Conservation (phyloP, 495 filamentous ascomycete species). For the Rhypophila decipiens region DNA sequence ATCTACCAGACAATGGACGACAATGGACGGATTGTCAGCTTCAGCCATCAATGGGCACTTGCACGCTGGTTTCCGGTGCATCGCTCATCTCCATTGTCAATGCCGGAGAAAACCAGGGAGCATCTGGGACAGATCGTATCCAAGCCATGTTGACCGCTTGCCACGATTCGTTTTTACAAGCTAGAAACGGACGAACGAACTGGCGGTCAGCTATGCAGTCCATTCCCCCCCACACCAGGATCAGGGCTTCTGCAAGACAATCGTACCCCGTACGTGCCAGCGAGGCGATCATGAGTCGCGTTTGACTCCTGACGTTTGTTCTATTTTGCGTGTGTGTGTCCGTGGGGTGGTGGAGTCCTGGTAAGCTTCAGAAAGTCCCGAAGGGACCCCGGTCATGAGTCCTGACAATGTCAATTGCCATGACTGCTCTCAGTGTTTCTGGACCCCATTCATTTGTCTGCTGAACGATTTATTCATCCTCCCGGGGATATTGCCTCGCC, state of each 20-base stretch:
- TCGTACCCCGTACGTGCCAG: slow-evolving; percentile 12
- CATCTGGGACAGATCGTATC: not conserved
- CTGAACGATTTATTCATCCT: not conserved
- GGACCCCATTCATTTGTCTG: not conserved
- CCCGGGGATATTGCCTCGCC: not conserved
- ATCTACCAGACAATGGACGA: slow-evolving; percentile 18
- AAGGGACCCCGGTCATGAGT: not conserved
- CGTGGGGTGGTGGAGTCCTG: not conserved
- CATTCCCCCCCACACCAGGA: slow-evolving; percentile 23
- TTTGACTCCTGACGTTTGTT: slow-evolving; percentile 12
- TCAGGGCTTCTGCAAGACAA: slow-evolving; percentile 19
- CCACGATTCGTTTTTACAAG: not conserved
- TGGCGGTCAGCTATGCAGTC: slow-evolving; percentile 30
- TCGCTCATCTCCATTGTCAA: slow-evolving; percentile 8
- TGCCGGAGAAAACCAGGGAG: slow-evolving; percentile 1
- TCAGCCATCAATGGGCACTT: slow-evolving; percentile 13
- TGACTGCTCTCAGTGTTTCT: slow-evolving; percentile 1
- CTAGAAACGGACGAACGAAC: slow-evolving; percentile 14
- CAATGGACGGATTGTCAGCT: slow-evolving; percentile 19
- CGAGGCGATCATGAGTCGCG: slow-evolving; percentile 28
- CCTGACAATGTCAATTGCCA: not conserved
- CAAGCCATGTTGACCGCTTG: not conserved
- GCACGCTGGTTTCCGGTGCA: not conserved
- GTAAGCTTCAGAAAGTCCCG: too few relatives aligned
- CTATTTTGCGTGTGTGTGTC: slow-evolving; percentile 6